Evolutionary conservation across 768 basidiomycete genomes (phyloP).

Genomic region (Leccinum longicurvipes): DNA sequence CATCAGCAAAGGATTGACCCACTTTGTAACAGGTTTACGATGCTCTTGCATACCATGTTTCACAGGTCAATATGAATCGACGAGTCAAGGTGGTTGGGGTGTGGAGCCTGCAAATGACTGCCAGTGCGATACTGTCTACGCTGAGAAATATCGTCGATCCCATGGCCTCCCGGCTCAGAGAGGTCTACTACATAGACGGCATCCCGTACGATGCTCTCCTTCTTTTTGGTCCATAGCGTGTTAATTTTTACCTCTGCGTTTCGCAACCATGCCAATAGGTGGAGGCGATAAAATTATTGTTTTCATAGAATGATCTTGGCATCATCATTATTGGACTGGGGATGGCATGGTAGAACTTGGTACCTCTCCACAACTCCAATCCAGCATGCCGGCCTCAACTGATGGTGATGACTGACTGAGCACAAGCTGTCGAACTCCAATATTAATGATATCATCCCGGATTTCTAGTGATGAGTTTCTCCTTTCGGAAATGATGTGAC

Average conservation of each 20-base stretch:
- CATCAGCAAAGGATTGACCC: neutral
- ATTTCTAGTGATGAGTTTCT: neutral
- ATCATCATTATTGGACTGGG: neutral
- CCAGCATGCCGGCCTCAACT: neutral
- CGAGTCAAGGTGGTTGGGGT: slow-evolving; percentile 87
- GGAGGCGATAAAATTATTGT: neutral
- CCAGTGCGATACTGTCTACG: slow-evolving; percentile 78
- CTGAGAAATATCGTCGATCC: slow-evolving; percentile 78
- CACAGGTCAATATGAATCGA: slow-evolving; percentile 83
- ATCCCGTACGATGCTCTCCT: slow-evolving; percentile 30
- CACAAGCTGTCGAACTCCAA: neutral
- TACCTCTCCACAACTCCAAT: slow-evolving; percentile 3
- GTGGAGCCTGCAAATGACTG: slow-evolving; percentile 95
- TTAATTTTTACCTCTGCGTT: slow-evolving; percentile 8
- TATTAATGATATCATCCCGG: neutral
- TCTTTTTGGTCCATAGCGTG: slow-evolving; percentile 18
- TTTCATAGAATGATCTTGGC: neutral
- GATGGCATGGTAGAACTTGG: neutral
- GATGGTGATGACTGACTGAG: neutral
- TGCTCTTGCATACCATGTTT: slow-evolving; percentile 93
- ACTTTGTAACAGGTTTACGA: slow-evolving; percentile 64
- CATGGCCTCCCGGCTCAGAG: slow-evolving; percentile 28
- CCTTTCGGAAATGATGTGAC: neutral
- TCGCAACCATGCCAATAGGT: slow-evolving; percentile 2
- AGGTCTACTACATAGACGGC: slow-evolving; percentile 30